Percentiles rank a stretch among this genome's conserved stretches.
Conservation (phyloP, 2,329 filamentous ascomycete species). For the Claviceps pusilla region DNA sequence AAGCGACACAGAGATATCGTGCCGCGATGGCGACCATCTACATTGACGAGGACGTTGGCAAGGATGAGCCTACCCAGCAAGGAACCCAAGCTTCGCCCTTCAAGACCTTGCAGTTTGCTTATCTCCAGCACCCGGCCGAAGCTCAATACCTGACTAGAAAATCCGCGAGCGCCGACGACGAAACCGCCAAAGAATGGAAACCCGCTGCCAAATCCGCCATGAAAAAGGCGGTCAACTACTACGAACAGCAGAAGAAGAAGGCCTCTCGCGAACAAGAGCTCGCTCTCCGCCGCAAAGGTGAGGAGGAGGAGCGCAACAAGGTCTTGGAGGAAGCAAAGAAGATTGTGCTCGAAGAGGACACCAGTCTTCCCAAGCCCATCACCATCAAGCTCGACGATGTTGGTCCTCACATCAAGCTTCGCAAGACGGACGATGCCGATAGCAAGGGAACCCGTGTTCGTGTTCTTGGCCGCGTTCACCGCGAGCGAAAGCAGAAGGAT, state of each 20-base stretch:
- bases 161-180: slow-evolving; percentile 37
- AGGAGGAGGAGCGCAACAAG: slow-evolving; percentile 10
- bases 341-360: slow-evolving; percentile 53
- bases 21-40: slow-evolving; percentile 20
- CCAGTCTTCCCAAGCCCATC: slow-evolving; percentile 60
- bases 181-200: slow-evolving; percentile 18
- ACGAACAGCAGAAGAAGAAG: slow-evolving; percentile 11
- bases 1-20: neutral
- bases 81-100: slow-evolving; percentile 62
- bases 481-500: slow-evolving; percentile 67
- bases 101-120: slow-evolving; percentile 67
- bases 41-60: slow-evolving; percentile 62
- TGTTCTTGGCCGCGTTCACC: slow-evolving; percentile 70
- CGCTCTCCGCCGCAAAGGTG: slow-evolving; percentile 9
- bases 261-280: slow-evolving; percentile 10
- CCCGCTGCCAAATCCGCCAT: slow-evolving; percentile 10
- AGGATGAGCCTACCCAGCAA: slow-evolving; percentile 50
- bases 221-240: slow-evolving; percentile 11
- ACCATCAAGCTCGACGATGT: slow-evolving; percentile 41
- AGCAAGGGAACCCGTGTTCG: slow-evolving; percentile 58
- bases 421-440: slow-evolving; percentile 23
- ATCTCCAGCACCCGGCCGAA: slow-evolving; percentile 32
- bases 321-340: slow-evolving; percentile 62
- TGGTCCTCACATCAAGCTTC: slow-evolving; percentile 17
- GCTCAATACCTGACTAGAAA: slow-evolving; percentile 24